Evolutionary conservation across 768 basidiomycete genomes (phyloP).

Genomic region (Tulasnella calospora): DNA sequence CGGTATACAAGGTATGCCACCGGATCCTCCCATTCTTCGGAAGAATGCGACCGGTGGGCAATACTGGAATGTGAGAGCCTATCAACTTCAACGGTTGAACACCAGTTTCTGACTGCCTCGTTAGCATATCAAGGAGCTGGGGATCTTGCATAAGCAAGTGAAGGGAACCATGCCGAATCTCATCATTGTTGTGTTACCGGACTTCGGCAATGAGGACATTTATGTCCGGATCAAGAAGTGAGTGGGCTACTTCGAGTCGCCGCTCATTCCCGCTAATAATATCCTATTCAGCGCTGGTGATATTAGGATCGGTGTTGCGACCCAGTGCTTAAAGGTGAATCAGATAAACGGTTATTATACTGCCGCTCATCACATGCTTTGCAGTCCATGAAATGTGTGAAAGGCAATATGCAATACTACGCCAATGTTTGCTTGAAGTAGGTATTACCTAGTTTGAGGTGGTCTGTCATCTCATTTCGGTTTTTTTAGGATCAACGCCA

Average conservation of each 20-base stretch:
- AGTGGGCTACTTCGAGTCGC: conserved; percentile 32
- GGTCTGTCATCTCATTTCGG: conserved; percentile 7
- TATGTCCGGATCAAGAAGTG: conserved; percentile 78
- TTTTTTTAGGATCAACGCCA: conserved; percentile 55
- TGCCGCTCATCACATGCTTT: not conserved
- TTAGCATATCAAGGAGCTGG: conserved; percentile 50
- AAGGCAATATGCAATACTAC: conserved; percentile 66
- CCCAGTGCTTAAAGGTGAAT: conserved; percentile 62
- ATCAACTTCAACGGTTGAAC: not conserved
- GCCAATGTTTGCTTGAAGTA: conserved; percentile 75
- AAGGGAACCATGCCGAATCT: conserved; percentile 48
- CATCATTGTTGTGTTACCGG: conserved; percentile 65
- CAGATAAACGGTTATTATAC: not conserved
- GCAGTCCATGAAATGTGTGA: conserved; percentile 7
- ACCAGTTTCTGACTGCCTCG: not conserved
- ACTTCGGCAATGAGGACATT: conserved; percentile 62
- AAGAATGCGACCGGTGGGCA: conserved; percentile 55
- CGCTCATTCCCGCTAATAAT: not conserved
- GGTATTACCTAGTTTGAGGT: conserved; percentile 30
- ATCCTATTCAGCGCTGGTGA: conserved; percentile 61
- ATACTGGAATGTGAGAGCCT: conserved; percentile 24
- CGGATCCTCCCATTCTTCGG: conserved; percentile 46
- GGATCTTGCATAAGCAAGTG: conserved; percentile 44
- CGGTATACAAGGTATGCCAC: conserved; percentile 57
- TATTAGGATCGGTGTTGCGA: conserved; percentile 65